Evolutionary conservation across 2,329 filamentous ascomycete genomes (phyloP), one percentile per base, ranked within the genome.

Genomic region (Pleoardoris graminearum): DNA sequence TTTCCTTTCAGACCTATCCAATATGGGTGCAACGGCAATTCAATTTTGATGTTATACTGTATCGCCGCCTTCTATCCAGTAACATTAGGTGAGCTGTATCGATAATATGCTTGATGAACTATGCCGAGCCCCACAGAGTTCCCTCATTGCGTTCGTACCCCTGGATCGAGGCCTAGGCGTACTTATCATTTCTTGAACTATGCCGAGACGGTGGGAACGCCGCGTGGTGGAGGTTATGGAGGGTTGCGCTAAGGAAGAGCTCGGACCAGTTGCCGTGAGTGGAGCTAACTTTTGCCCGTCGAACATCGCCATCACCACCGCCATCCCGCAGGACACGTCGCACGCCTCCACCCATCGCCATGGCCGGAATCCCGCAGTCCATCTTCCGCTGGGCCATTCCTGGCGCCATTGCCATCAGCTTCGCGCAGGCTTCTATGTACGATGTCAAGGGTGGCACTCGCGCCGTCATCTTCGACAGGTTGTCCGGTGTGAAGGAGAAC

Each of bases 401-500:
- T 41, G 81, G 84, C 51, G 85, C 89, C 55, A 75, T 89, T 63
- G 90, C 82, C 64, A 79, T 85, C 63, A 82, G 84, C 51, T 69
- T 93, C 55, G 79, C 84, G 61, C 87, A 91, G 75, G 83, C 90
- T 61, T 90, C 91, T 53, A 85, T 99, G 58, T 99, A 97, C 86
- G 94, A 99, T 76, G 94, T 99, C 73, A 92, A 91, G 75, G 94
- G 94, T 73, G 94, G 94, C 67, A 88, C 88, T 59, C 86, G 94
- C 70, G 94, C 94, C 57, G 92, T 99, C 78, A 99, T 99, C 80
- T 99, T 99, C 81, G 95, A 99, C 81, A 84, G 94, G 60, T 63
- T 97, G 64, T 83, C 86, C 45, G 94, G 94, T 79, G 94, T 99
- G 61, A 93, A 95, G 81, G 93, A 99, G 64, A 79, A 83, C 44